Conservation (phyloP, 2,329 filamentous ascomycete genomes). For the Macrophomina tecta region DNA sequence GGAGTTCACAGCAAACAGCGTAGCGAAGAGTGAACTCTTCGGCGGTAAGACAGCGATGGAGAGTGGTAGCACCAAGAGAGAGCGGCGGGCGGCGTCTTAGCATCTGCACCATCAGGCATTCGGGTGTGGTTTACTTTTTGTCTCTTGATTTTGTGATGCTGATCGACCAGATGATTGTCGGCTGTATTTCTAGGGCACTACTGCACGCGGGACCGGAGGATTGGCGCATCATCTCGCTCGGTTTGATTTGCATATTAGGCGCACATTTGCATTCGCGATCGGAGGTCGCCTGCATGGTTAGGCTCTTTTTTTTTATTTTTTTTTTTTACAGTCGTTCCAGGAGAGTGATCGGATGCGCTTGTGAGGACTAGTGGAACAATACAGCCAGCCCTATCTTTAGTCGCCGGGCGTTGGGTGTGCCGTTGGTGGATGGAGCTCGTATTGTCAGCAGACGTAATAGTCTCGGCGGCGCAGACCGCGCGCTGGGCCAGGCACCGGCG, state of each 20-base stretch:
- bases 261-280: background rate
- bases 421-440: background rate
- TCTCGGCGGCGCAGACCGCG: constrained; percentile 7
- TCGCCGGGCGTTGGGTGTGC: background rate
- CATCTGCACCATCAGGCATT: background rate
- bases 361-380: background rate
- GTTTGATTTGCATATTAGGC: constrained; percentile 15
- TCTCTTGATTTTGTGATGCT: background rate
- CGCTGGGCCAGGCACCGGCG: constrained; percentile 11
- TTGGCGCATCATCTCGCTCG: constrained; percentile 5
- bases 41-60: constrained; percentile 47
- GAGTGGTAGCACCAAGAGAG: constrained; percentile 42
- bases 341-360: background rate
- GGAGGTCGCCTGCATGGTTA: background rate
- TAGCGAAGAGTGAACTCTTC: constrained; percentile 33
- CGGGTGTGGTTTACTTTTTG: background rate
- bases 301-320: background rate
- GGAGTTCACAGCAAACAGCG: constrained; percentile 43
- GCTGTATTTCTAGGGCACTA: constrained; percentile 7
- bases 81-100: constrained; percentile 37
- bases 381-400: background rate
- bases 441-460: background rate
- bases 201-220: constrained; percentile 3
- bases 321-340: background rate
- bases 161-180: background rate